Evolutionary conservation across 768 basidiomycete species (phyloP).

Genomic region (Polyporus arcularius): DNA sequence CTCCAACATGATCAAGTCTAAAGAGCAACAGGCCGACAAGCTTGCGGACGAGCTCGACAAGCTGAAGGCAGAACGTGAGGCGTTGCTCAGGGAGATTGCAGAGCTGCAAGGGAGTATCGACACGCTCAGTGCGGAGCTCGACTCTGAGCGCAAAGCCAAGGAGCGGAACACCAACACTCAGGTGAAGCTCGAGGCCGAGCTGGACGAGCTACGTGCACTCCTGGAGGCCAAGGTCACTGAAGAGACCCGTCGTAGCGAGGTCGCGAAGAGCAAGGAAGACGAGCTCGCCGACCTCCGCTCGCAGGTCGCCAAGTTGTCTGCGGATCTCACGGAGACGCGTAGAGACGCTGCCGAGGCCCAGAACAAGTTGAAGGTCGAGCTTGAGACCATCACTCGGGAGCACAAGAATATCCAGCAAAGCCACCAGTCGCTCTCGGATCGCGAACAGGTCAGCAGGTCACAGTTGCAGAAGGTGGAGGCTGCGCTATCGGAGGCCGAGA

Average conservation of each 20-base stretch:
- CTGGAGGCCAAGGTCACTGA: slow-evolving; percentile 87
- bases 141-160: slow-evolving; percentile 56
- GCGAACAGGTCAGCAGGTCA: slow-evolving; percentile 53
- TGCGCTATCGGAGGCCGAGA: slow-evolving; percentile 60
- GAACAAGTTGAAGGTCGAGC: slow-evolving; percentile 73
- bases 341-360: slow-evolving; percentile 62
- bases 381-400: slow-evolving; percentile 65
- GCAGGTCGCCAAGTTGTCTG: slow-evolving; percentile 61
- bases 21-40: slow-evolving; percentile 67
- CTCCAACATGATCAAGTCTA: slow-evolving; percentile 71
- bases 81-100: slow-evolving; percentile 56
- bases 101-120: slow-evolving; percentile 74
- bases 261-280: slow-evolving; percentile 82
- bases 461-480: slow-evolving; percentile 51
- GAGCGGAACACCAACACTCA: slow-evolving; percentile 48
- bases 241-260: slow-evolving; percentile 80
- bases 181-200: slow-evolving; percentile 72
- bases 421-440: slow-evolving; percentile 64
- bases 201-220: slow-evolving; percentile 82
- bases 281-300: slow-evolving; percentile 75
- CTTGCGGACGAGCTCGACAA: slow-evolving; percentile 55
- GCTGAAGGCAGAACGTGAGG: slow-evolving; percentile 55
- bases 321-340: slow-evolving; percentile 68
- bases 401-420: slow-evolving; percentile 58
- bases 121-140: slow-evolving; percentile 61